Evolutionary conservation across 768 basidiomycete genomes (phyloP).

Genomic region (Boletus pseudopeckii): DNA sequence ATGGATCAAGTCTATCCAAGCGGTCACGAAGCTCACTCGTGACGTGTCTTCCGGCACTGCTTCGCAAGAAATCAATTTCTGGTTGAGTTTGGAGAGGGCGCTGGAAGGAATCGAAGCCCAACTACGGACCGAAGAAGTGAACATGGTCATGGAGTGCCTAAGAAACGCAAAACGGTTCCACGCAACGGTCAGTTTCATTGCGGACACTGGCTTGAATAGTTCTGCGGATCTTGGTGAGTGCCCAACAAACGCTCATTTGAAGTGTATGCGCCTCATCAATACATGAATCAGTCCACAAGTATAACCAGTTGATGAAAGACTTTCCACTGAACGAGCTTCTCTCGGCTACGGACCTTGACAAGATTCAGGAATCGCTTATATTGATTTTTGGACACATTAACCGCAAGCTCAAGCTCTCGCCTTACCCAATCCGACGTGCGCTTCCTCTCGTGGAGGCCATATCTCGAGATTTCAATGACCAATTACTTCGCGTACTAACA

Average conservation of each 20-base stretch:
- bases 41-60: constrained; percentile 95
- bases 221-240: constrained; percentile 79
- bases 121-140: constrained; percentile 86
- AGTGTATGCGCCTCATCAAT: background rate
- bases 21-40: constrained; percentile 91
- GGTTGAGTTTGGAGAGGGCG: constrained; percentile 92
- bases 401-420: constrained; percentile 92
- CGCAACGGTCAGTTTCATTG: constrained; percentile 96
- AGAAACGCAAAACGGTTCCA: constrained; percentile 96
- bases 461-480: constrained; percentile 95
- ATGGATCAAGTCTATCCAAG: constrained; percentile 98
- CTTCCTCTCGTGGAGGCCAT: constrained; percentile 98
- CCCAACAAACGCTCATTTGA: background rate
- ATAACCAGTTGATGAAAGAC: constrained; percentile 98
- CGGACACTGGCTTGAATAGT: constrained; percentile 95
- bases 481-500: constrained; percentile 85
- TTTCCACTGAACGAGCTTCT: constrained; percentile 96
- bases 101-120: constrained; percentile 92
- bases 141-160: constrained; percentile 89
- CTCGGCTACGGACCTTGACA: constrained; percentile 93
- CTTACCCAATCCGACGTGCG: constrained; percentile 94
- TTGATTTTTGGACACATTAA: constrained; percentile 93
- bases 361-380: constrained; percentile 84
- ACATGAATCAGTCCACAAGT: constrained; percentile 80
- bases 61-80: constrained; percentile 98